These are phyloP conservation scores for Pichia sporocuriosa DNA, from an alignment of 805 yeast species.

Conservation along the genomic window DNA sequence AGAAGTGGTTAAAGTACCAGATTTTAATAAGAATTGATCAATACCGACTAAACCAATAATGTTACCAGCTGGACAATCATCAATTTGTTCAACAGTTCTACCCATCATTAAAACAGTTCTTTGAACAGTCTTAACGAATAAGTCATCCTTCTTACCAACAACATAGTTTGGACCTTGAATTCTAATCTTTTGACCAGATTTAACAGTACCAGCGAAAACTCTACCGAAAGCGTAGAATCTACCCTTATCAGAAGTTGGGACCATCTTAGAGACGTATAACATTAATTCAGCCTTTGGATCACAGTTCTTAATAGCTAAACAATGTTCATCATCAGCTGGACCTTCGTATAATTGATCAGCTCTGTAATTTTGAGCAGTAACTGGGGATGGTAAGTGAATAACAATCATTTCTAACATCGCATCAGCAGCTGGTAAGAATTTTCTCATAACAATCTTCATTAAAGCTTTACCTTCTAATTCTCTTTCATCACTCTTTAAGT, in stretches of 20 bases:
- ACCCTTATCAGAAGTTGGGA: constrained; percentile 99
- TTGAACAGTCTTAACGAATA: constrained; percentile 95
- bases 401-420: constrained; percentile 98
- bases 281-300: constrained; percentile 97
- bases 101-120: constrained; percentile 99
- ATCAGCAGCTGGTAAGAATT: constrained; percentile 99
- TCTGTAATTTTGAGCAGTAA: constrained; percentile 98
- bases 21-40: constrained; percentile 98
- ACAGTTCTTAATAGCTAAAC: constrained; percentile 93
- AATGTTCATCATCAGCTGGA: constrained; percentile 88
- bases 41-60: constrained; percentile 99
- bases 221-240: constrained; percentile 99
- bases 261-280: constrained; percentile 99
- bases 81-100: constrained; percentile 94
- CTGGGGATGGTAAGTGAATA: constrained; percentile 98
- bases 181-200: constrained; percentile 98
- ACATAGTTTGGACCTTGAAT: constrained; percentile 99
- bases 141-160: constrained; percentile 97
- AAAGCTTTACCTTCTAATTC: constrained; percentile 98
- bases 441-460: constrained; percentile 97
- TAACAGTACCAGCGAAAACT: constrained; percentile 99
- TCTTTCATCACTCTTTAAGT: constrained; percentile 93
- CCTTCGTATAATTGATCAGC: constrained; percentile 99
- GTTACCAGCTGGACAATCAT: constrained; percentile 99
- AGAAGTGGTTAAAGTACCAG: constrained; percentile 97